Evolutionary conservation across 1,284 basidiomycete genomes (phyloP).

Genomic region (Cystobasidium slooffiae): DNA sequence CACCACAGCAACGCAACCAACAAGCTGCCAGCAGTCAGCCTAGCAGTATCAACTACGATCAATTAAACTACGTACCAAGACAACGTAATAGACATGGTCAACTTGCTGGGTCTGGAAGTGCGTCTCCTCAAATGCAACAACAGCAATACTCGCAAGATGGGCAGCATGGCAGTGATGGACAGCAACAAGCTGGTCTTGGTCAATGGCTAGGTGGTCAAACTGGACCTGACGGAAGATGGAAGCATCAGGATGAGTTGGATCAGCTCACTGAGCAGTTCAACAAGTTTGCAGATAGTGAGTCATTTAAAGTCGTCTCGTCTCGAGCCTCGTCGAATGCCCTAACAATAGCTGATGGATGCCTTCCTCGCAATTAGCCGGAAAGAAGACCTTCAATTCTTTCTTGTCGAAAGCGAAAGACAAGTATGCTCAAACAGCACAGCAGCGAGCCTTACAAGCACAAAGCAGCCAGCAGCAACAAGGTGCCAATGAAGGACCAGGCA

Average conservation of each 20-base stretch:
- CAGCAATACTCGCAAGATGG: slow-evolving; percentile 2
- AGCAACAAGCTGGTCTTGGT: slow-evolving; percentile 5
- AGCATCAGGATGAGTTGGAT: slow-evolving; percentile 40
- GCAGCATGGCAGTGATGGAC: neutral
- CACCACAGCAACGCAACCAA: neutral
- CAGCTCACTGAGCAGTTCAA: slow-evolving; percentile 40
- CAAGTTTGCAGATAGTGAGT: slow-evolving; percentile 44
- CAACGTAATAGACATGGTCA: slow-evolving; percentile 37
- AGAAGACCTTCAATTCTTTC: slow-evolving; percentile 40
- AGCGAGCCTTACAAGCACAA: slow-evolving; percentile 21
- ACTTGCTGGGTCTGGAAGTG: neutral
- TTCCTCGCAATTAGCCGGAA: slow-evolving; percentile 18
- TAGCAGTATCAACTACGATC: slow-evolving; percentile 13
- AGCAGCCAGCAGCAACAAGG: slow-evolving; percentile 17
- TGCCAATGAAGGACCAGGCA: neutral
- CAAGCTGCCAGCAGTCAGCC: neutral
- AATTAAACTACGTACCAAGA: slow-evolving; percentile 35
- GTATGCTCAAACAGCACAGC: slow-evolving; percentile 39
- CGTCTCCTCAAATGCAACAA: neutral
- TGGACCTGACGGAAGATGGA: slow-evolving; percentile 26
- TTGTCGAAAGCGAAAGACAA: slow-evolving; percentile 42
- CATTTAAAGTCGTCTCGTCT: too few relatives aligned
- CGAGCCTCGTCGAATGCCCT: too few relatives aligned
- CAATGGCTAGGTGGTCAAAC: slow-evolving; percentile 29
- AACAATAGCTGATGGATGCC: neutral